These are phyloP conservation scores for Colletotrichum scovillei DNA, from an alignment of 2,329 filamentous ascomycete genomes.

Conservation along the genomic window DNA sequence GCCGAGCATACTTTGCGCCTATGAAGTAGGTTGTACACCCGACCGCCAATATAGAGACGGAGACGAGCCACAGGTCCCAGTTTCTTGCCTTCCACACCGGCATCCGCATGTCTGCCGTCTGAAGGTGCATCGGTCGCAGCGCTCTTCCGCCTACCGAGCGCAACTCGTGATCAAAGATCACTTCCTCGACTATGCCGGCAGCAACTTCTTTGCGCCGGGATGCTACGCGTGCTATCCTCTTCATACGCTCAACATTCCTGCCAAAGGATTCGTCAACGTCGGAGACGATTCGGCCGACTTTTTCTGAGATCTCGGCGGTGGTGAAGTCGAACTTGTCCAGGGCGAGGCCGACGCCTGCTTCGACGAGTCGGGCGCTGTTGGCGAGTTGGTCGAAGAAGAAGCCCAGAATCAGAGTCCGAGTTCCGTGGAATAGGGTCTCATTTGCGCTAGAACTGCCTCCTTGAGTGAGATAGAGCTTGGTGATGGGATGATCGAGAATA, in stretches of 20 bases:
- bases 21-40: background rate
- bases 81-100: constrained; percentile 15
- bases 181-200: constrained; percentile 54
- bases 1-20: background rate
- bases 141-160: constrained; percentile 44
- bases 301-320: constrained; percentile 43
- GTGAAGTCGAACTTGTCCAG: constrained; percentile 52
- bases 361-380: constrained; percentile 49
- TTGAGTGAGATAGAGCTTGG: constrained; percentile 52
- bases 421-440: constrained; percentile 53
- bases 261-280: constrained; percentile 45
- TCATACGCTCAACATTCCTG: constrained; percentile 49
- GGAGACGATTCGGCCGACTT: constrained; percentile 41
- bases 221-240: constrained; percentile 50
- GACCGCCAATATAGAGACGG: background rate
- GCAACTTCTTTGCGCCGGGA: constrained; percentile 50
- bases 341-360: constrained; percentile 47
- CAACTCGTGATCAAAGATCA: constrained; percentile 49
- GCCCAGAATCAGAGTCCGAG: constrained; percentile 47
- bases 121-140: constrained; percentile 52
- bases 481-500: constrained; percentile 48
- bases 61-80: constrained; percentile 17
- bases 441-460: constrained; percentile 54
- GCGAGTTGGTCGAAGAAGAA: constrained; percentile 56
- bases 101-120: constrained; percentile 57